phyloP scores from a whole-genome alignment of 306 rosid genomes.

The Lablab purpureus region DNA sequence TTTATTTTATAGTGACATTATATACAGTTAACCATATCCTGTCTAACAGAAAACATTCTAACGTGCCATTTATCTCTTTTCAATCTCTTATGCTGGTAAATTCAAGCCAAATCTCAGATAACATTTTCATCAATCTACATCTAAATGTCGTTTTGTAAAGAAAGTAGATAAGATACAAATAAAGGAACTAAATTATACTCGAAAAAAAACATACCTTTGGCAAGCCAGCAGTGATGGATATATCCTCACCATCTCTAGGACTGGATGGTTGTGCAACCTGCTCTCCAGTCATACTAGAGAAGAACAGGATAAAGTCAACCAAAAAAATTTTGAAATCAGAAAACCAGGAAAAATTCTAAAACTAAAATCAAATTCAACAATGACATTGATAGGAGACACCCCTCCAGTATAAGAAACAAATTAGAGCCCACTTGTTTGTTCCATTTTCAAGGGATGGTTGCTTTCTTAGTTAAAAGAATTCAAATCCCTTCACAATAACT shows the following conservation, averaged over 20 bases:
- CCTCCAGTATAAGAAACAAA: constrained; percentile 20
- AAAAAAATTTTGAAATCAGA: constrained; percentile 3
- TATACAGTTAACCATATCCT: no score
- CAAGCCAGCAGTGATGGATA: constrained; percentile 76
- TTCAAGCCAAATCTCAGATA: constrained; percentile 30
- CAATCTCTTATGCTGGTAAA: constrained; percentile 24
- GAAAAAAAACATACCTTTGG: constrained; percentile 70
- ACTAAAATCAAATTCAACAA: constrained; percentile 18
- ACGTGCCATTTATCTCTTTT: not conserved
- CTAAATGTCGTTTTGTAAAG: not conserved
- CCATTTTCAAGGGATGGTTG: not conserved
- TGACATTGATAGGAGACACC: constrained; percentile 10
- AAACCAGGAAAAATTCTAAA: constrained; percentile 27
- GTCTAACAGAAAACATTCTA: constrained; percentile 2
- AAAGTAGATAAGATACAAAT: constrained; percentile 30
- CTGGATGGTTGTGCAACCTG: constrained; percentile 76
- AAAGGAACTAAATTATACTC: constrained; percentile 42
- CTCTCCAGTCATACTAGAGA: constrained; percentile 92
- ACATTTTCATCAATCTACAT: constrained; percentile 23
- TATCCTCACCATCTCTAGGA: constrained; percentile 96
- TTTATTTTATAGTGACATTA: no score
- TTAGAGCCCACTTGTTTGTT: not conserved
- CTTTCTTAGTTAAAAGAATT: not conserved
- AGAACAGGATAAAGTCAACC: constrained; percentile 36
- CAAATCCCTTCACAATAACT: not conserved